Evolutionary conservation across 2,329 filamentous ascomycete species (phyloP).

Genomic region (Hypomyces perniciosus): DNA sequence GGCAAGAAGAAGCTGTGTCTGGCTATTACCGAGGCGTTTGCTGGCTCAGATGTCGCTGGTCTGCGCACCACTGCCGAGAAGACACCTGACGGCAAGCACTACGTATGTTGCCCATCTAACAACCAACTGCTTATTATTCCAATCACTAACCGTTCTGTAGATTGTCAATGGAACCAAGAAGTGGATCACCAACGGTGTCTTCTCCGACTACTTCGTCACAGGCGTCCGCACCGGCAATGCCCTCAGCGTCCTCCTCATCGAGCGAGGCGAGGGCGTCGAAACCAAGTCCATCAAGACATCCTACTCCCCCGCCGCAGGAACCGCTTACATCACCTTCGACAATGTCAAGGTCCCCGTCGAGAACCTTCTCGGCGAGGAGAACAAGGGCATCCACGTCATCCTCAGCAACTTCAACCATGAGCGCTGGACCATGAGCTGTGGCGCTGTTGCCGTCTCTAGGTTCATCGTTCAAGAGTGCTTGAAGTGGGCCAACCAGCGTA

Average conservation of each 20-base stretch:
- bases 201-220: slow-evolving; percentile 76
- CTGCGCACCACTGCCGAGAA: slow-evolving; percentile 73
- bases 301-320: slow-evolving; percentile 74
- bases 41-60: slow-evolving; percentile 71
- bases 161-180: slow-evolving; percentile 72
- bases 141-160: slow-evolving; percentile 19
- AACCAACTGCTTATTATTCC: neutral
- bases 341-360: slow-evolving; percentile 79
- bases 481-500: slow-evolving; percentile 82
- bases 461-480: slow-evolving; percentile 75
- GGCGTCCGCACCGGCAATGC: slow-evolving; percentile 75
- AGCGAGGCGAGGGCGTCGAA: slow-evolving; percentile 67
- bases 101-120: slow-evolving; percentile 40
- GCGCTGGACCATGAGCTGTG: slow-evolving; percentile 65
- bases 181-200: slow-evolving; percentile 80
- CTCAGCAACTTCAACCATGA: slow-evolving; percentile 87
- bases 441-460: slow-evolving; percentile 58
- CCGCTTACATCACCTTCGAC: slow-evolving; percentile 75
- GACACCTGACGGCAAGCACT: slow-evolving; percentile 68
- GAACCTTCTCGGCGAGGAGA: slow-evolving; percentile 73
- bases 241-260: slow-evolving; percentile 70
- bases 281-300: slow-evolving; percentile 74
- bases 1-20: slow-evolving; percentile 86
- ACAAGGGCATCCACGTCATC: slow-evolving; percentile 81
- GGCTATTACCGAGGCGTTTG: slow-evolving; percentile 84